Base-by-base conservation (phyloP, 352 stramenopile species). In the Elongisporangium anandrum region DNA sequence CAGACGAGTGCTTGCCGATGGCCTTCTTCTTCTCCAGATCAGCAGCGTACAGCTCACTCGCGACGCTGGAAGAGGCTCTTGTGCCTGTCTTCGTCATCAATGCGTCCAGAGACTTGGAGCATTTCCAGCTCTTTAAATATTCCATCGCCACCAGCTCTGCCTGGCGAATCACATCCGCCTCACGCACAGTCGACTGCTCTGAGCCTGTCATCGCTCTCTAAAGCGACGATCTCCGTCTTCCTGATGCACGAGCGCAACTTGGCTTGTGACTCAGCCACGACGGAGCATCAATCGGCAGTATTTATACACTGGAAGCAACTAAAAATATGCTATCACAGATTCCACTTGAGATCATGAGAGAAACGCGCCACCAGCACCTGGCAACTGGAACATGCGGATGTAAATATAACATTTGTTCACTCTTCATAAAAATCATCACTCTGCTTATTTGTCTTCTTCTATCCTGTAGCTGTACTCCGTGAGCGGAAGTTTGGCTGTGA, bases 91-190 rank as follows among this genome's bases (percentile, higher is more conserved):
- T 75, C n/a, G 69, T 61, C 59, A 82, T 75, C 38, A 91, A 68
- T 12, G 69, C 70, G 48, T 89, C 70, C 23, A 93, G 62, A 19
- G 81, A 74, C 50, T 74, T 78, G 3, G 72, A 57, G 56, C 72
- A 90, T 23, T 77, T 79, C 53, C 56, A 80, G 39, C 59, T 79
- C 62, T 87, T 87, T 7, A 93, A 66, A 54, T 73, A 91, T 29
- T 93, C 81, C 70, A 88, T 76, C 38, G 85, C 78, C 5, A 93
- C 70, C 52, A 91, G 56, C 55, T 93, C 77, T 1, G 79, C 77
- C 59, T 91, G 81, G 5, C 77, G 67, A 8, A 72, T 68, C 16
- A 88, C 64, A 61, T 90, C 81, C 17, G 24, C 9, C 16, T 52
- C 56, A 53, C 52, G 22, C 45, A 45, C 34, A 17, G 4, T 45